Evolutionary conservation across 208 protist genomes (phyloP), one percentile per base, ranked within the genome.

Genomic region (Trypanosoma melophagium): DNA sequence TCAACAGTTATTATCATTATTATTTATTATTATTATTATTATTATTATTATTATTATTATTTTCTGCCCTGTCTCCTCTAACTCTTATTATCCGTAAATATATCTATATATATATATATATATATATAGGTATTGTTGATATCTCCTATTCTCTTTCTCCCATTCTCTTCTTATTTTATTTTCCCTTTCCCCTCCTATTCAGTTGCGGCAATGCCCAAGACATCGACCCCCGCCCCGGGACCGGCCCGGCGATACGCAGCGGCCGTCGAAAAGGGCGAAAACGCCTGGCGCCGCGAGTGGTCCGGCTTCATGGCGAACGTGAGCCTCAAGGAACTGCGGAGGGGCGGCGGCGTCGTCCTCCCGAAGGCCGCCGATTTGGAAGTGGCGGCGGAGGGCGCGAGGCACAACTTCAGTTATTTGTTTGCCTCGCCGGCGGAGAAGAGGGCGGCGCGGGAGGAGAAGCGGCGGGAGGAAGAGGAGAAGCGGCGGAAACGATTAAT

Each of bases 261-360:
- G 1, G 69, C 58, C 12, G 90, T 89, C 17, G 83, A 89, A 65
- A 93, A 92, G 61, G 90, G 87, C 28, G 81, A 83, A 40, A 94
- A 84, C 55, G 87, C 81, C 35, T 96, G 90, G 87, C 84, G 80
- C 53, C 76, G 77, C 4, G 87, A 96, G 62, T 96, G 90, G 87
- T 83, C 78, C 35, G 77, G 80, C 51, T 96, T 96, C 74, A 96
- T 96, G 64, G 91, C 85, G 12, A 84, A 84, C n/a, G 71, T 96
- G 2, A 85, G 58, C 38, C 62, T 93, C 13, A 87, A 89, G 67
- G 81, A 85, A 10, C 60, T 93, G 41, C 87, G 86, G 0, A 87
- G 93, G 52, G 87, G 86, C 49, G 84, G 76, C 38, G 69, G 71
- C 0, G 83, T 93, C 7, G 59, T 76, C 1, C 70, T 96, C 42